A percentile compares a stretch with the other conserved stretches of the same genome.
These are phyloP conservation scores for Rubus idaeus DNA, from an alignment of 306 rosid genomes.

Conservation along the genomic window DNA sequence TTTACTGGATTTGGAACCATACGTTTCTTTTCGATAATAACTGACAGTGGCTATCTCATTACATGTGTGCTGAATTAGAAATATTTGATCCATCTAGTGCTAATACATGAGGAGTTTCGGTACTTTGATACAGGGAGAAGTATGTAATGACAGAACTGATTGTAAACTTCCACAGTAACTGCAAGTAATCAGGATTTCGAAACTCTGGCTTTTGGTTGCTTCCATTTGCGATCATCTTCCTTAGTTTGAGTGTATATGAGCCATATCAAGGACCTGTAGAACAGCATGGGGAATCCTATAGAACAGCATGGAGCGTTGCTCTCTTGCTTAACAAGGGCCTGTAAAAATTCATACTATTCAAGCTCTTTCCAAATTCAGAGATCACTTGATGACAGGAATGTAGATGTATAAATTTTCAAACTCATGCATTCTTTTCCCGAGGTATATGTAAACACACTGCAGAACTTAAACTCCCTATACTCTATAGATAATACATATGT, in stretches of 20 bases:
- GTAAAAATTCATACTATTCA: not conserved
- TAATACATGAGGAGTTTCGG: conserved; percentile 2
- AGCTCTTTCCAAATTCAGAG: not conserved
- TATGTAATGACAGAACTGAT: conserved; percentile 57
- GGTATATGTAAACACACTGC: not conserved
- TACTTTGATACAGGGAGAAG: conserved; percentile 52
- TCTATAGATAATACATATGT: not conserved
- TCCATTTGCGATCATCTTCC: not conserved
- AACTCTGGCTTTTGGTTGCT: not conserved
- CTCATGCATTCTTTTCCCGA: not conserved
- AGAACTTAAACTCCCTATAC: not conserved
- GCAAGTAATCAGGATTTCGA: not conserved
- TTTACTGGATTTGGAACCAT: not conserved
- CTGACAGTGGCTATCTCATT: not conserved
- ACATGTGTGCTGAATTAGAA: not conserved
- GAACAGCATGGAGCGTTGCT: not conserved
- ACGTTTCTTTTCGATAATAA: not conserved
- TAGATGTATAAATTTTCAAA: not conserved
- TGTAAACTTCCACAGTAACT: conserved; percentile 40
- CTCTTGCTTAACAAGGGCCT: not conserved
- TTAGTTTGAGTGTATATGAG: not conserved
- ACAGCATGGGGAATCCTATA: not conserved
- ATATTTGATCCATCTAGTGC: not conserved
- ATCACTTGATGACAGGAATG: not conserved
- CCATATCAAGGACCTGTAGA: not conserved